Evolutionary conservation across 83 land plant genomes (phyloP), one percentile per base, ranked within the genome.

Genomic region (Picea engelmannii): DNA sequence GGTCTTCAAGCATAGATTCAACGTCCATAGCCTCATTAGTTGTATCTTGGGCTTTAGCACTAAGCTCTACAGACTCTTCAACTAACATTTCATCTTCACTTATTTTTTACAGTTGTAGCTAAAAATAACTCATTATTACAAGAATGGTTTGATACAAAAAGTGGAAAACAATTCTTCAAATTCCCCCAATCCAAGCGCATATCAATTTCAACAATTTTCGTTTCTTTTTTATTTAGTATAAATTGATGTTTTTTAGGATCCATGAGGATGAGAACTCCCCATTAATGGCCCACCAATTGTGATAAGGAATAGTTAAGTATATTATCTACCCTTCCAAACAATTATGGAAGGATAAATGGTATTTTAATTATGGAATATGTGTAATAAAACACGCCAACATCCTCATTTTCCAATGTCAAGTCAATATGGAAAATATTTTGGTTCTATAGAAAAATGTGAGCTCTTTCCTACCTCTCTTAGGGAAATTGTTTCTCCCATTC

Each of bases 1-100:
- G 94, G 8, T 97, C 99, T 67, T 98, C 98, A 81, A 97, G 94
- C 70, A 89, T 83, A 83, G 97, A 92, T 78, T 97, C 97, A 70
- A 91, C 80, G 67, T 97, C 97, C 95, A 89, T 90, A 8, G 95
- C 95, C 80, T 55, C 59, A 69, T 83, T 79, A 62, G 98, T 94
- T 67, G 94, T 94, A 62, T 68, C 89, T 86, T 90, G 94, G 49
- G 95, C 93, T 83, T 87, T 95, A 5, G 78, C 66, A 78, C 98
- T 92, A 66, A 97, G 91, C 67, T 80, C 89, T 67, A 88, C 78
- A 89, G 96, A 97, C 21, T 94, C 99, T 62, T 92, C 88, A 69
- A 95, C 86, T 1, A 93, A 66, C 78, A 87, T 87, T 35, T 65
- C 84, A 82, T 93, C 91, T 84, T 86, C 88, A 67, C 93, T n/a